These are phyloP conservation scores for Bruguiera hainesii DNA, from an alignment of 441 rosid genomes.

Conservation along the genomic window DNA sequence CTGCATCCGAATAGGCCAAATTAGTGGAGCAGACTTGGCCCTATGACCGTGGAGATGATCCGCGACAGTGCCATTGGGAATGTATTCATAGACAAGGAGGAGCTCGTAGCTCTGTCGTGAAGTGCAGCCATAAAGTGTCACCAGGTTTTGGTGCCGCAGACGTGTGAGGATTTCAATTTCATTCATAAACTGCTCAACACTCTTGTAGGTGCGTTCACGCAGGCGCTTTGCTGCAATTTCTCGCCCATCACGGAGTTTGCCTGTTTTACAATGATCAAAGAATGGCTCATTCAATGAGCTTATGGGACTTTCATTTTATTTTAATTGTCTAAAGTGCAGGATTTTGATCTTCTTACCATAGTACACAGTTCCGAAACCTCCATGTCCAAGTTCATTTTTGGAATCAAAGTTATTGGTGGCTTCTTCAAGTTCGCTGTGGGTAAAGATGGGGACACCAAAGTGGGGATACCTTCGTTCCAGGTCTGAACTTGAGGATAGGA, in stretches of 20 bases:
- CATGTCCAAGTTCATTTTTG: slow-evolving; percentile 53
- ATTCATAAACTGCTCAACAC: slow-evolving; percentile 62
- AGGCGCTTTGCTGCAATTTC: slow-evolving; percentile 80
- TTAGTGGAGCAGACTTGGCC: slow-evolving; percentile 27
- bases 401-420: slow-evolving; percentile 55
- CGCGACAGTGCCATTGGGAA: slow-evolving; percentile 72
- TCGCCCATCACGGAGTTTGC: slow-evolving; percentile 32
- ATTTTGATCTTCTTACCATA: slow-evolving; percentile 32
- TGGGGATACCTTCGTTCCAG: slow-evolving; percentile 28
- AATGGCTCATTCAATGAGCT: not conserved
- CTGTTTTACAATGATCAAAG: slow-evolving; percentile 26
- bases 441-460: slow-evolving; percentile 53
- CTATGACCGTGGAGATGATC: slow-evolving; percentile 65
- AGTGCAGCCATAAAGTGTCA: slow-evolving; percentile 74
- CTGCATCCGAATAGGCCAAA: slow-evolving; percentile 63
- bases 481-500: slow-evolving; percentile 32
- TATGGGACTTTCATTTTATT: not conserved
- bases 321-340: not conserved
- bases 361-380: slow-evolving; percentile 77
- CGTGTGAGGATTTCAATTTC: slow-evolving; percentile 72
- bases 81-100: slow-evolving; percentile 68
- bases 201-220: slow-evolving; percentile 50
- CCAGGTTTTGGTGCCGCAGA: slow-evolving; percentile 67
- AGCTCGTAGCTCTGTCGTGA: slow-evolving; percentile 62
- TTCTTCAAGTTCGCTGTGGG: slow-evolving; percentile 53